Evolutionary conservation across 371 early-diverging fungal genomes (phyloP), one percentile per base, ranked within the genome.

Genomic region (Actinomortierella ambigua): DNA sequence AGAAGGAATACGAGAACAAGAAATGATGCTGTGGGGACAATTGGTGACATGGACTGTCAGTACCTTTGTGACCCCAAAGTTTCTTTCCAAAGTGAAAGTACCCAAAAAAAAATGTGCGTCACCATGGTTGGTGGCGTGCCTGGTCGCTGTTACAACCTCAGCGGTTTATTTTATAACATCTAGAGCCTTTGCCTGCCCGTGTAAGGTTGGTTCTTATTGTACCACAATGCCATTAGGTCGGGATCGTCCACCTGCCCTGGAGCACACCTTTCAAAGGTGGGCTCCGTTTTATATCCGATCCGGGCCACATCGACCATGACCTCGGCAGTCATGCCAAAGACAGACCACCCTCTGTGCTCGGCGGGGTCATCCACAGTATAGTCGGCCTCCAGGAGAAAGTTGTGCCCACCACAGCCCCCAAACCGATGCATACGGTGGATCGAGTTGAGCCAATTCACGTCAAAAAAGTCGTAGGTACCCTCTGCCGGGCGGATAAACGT

Each of bases 301-400:
- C 48, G 51, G 34, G 66, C 71, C 2, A 59, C 66, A 22, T 61
- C 63, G n/a, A 71, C 48, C 44, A 71, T 18, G 11, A 65, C 49
- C 8, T 53, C 55, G 17, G 71, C 71, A 17, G 71, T 71, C 52
- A 71, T 24, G 3, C 71, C 71, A 34, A 62, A 71, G 3, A 71
- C 56, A 11, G 56, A 18, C 65, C 65, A 71, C 0, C 27, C 50
- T 17, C 2, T 18, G 20, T n/a, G 15, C 1, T 51, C 11, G 1
- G n/a, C 26, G 26, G 51, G 11, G 2, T 29, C 54, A 4, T 55
- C 41, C n/a, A n/a, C 14, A 3, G 17, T 0, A 3, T 26, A 22
- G n/a, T 11, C 11, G 9, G 50, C 43, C 0, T 42, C 57, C 23
- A 69, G 14, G n/a, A 61, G 8, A 40, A 50, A 52, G 47, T 64